Evolutionary conservation across 768 basidiomycete genomes (phyloP), one percentile per base, ranked within the genome.

Genomic region (Hericium alpestre): DNA sequence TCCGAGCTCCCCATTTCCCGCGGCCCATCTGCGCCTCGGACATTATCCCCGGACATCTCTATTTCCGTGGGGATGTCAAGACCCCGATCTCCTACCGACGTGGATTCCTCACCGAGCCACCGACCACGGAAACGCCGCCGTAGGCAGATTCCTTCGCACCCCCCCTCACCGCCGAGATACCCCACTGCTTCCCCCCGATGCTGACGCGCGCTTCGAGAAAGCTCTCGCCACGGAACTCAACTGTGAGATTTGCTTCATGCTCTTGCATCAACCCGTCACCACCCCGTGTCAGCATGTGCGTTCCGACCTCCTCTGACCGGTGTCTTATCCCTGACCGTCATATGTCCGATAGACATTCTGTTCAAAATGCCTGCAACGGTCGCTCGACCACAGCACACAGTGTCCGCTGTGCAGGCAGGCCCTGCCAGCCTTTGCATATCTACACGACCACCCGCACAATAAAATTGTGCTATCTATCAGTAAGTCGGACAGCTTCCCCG

Each of bases 241-340:
- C 18, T 98, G 95, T 69, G 89, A 93, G 69, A 93, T 98, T 38
- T 98, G 95, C 71, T 88, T 88, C 66, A 78, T 79, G 66, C 72
- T 96, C 40, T 75, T 93, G 61, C 83, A 84, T 71, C 83, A 90
- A 61, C 93, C 95, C 5, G 77, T 93, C 53, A 97, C 95, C 15
- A 90, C 94, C 3, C 90, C 91, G 12, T 97, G 95, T 70, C 94
- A 97, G 69, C 95, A 98, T 72, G 91, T 90, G 66, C 65, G 85
- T 77, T 50, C 49, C 49, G 53, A 57, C 38, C 38, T 55, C 54
- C 51, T 25, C 27, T 27, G 27, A 10, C 50, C 41, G 62, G 56
- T 38, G 39, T 16, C 56, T 55, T 38, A 49, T 46, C 51, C 54
- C 55, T 61, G 1, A 23, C 54, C 39, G 32, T 37, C 27, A 8